Conservation (phyloP, 352 stramenopile species). For the Hyaloperonospora arabidopsidis region DNA sequence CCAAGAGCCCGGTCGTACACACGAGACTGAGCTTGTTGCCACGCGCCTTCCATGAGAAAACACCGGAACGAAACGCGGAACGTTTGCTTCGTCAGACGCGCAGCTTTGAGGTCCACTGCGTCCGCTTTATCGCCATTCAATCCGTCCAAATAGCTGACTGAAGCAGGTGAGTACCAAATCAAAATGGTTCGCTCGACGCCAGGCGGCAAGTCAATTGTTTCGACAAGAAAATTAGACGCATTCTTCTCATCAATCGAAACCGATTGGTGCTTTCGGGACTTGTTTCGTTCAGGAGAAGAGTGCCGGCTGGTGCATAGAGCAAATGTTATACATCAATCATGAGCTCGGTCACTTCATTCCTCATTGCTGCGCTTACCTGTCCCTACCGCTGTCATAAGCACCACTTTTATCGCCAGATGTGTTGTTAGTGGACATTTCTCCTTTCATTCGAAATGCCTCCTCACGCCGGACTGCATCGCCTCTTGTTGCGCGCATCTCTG, state of each 20-base stretch:
- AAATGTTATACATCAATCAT: constrained; percentile 3
- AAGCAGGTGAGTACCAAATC: constrained; percentile 73
- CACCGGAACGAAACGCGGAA: constrained; percentile 85
- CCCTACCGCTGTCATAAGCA: constrained; percentile 64
- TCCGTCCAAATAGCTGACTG: constrained; percentile 35
- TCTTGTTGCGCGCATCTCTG: constrained; percentile 38
- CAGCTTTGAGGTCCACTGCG: constrained; percentile 67
- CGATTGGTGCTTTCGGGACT: constrained; percentile 33
- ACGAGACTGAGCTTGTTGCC: constrained; percentile 78
- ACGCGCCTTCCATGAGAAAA: constrained; percentile 78
- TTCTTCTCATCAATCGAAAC: constrained; percentile 49
- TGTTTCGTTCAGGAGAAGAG: constrained; percentile 67
- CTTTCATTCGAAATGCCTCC: constrained; percentile 43
- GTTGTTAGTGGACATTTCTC: constrained; percentile 40
- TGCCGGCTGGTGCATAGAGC: constrained; percentile 37
- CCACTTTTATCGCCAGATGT: constrained; percentile 50
- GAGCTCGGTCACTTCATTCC: neutral
- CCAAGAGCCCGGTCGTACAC: constrained; percentile 81
- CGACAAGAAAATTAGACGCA: constrained; percentile 81
- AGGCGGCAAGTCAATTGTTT: constrained; percentile 80
- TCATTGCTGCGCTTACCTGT: constrained; percentile 42
- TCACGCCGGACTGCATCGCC: constrained; percentile 36
- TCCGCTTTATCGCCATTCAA: constrained; percentile 41
- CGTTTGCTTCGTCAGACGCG: constrained; percentile 76
- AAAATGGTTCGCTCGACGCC: constrained; percentile 84